Evolutionary conservation across 257 asterid species (phyloP), one percentile per base, ranked within the genome.

Genomic region (Salvia hispanica): DNA sequence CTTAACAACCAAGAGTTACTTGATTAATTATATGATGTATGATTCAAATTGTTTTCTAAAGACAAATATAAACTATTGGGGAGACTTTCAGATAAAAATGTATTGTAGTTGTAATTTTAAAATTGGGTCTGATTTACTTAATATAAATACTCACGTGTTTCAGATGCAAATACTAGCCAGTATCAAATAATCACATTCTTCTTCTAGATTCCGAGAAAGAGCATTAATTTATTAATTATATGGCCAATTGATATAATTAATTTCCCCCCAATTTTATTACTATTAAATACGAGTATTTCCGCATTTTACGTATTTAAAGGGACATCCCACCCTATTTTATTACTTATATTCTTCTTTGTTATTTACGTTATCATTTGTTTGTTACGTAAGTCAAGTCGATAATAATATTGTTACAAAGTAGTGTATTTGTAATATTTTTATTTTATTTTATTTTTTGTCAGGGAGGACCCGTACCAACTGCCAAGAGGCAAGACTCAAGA

Each of bases 1-100:
- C 67, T 21, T 34, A 25, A 44, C 67, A 43, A 25, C 67, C 67
- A 44, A 42, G 7, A 28, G 54, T 62, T 39, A 34, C 68, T 13
- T 12, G 0, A 7, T 45, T 34, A 34, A 34, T 31, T 15, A 53
- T 18, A 9, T 12, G 54, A 43, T 43, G 9, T n/a, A 31, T 33
- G 25, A 2, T 11, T 44, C 1, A 6, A 43, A 5, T 44, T 62
- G 11, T 21, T 52, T 53, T 54, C 5, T 25, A 7, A 48, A 48
- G 6, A 14, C 7, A 50, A 14, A 7, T 53, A 18, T 2, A 36
- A 58, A 34, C n/a, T 12, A 14, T 57, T 13, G 18, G 15, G 25
- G 15, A 5, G 16, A 28, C 6, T 6, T 28, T 18, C 9, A 31
- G 16, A 28, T 10, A 11, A 28, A 55, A 33, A 56, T 48, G 7